Evolutionary conservation across 2,329 filamentous ascomycete genomes (phyloP).

Genomic region (Niveomyces coronatus): DNA sequence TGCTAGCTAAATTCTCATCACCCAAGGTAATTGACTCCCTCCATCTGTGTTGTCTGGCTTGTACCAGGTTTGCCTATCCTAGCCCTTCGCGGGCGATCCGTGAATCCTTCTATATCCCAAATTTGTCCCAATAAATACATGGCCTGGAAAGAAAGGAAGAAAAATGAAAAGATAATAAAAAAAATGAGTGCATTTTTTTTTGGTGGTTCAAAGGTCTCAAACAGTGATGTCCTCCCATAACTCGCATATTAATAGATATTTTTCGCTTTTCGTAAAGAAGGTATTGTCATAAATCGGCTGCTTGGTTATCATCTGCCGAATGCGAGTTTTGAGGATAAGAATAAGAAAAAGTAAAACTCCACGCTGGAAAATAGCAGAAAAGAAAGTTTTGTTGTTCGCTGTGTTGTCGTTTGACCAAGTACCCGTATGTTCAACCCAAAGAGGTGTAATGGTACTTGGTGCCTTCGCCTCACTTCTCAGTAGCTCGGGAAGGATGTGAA

Average conservation of each 20-base stretch:
- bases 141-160: neutral
- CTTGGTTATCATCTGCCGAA: too few species aligned
- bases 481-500: constrained; percentile 43
- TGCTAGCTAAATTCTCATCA: constrained; percentile 6
- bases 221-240: neutral
- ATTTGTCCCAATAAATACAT: constrained; percentile 6
- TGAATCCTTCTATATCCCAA: constrained; percentile 7
- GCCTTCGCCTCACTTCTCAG: too few species aligned
- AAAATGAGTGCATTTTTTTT: constrained; percentile 1
- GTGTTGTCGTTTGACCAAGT: too few species aligned
- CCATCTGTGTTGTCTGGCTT: neutral
- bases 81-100: neutral
- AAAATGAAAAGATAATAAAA: neutral
- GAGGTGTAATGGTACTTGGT: too few species aligned
- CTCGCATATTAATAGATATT: constrained; percentile 7
- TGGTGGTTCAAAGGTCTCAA: neutral
- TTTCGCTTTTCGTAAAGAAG: constrained; percentile 4
- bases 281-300: constrained; percentile 2
- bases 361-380: constrained; percentile 6
- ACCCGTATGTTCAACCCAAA: too few species aligned
- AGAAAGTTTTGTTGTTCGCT: too few species aligned
- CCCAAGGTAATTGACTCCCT: neutral
- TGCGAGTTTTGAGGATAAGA: too few species aligned
- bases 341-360: constrained; percentile 11
- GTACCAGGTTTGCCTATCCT: neutral